Evolutionary conservation across 192 early-diverging fungal genomes (phyloP), one percentile per base, ranked within the genome.

Genomic region (Neocallimastix lanati): DNA sequence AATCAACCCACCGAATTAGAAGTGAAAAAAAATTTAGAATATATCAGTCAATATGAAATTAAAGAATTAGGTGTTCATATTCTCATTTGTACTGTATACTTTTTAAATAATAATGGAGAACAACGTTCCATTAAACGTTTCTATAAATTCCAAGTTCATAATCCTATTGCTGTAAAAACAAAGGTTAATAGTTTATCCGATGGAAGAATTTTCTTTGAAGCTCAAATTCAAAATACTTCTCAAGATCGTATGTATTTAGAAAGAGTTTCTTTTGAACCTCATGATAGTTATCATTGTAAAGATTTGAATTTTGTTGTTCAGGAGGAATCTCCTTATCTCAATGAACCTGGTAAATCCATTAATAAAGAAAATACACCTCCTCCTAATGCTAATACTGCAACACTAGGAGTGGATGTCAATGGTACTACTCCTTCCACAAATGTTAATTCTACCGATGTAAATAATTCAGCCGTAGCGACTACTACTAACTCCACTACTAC

Each of bases 141-240:
- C 82, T 98, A 94, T 89, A 96, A 95, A 81, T 98, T 98, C 83
- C 94, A 97, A 87, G 97, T 96, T 21, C 83, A 93, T 76, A 98
- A 98, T 84, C 97, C 97, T 58, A 87, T 98, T 36, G 89, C 94
- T 14, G 97, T 98, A 77, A 98, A 96, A 84, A 98, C 97, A 14
- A 97, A 97, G 80, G 91, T 98, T 76, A 96, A 98, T 85, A 92
- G 92, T 29, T 83, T 94, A 80, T 77, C 79, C 33, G 88, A 91
- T 76, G 91, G 91, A 18, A 79, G 84, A 15, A 90, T 94, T 15
- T 92, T 95, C 81, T 85, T 98, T 76, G 97, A 98, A 83, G 94
- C 93, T n/a, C 94, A 97, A 85, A 88, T 98, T 18, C 94, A 96
- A 82, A 98, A 98, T 83, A 90, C 94, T 21, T 89, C 93, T 3